Base-by-base conservation (phyloP, 768 basidiomycete genomes). In the Imleria badia region DNA sequence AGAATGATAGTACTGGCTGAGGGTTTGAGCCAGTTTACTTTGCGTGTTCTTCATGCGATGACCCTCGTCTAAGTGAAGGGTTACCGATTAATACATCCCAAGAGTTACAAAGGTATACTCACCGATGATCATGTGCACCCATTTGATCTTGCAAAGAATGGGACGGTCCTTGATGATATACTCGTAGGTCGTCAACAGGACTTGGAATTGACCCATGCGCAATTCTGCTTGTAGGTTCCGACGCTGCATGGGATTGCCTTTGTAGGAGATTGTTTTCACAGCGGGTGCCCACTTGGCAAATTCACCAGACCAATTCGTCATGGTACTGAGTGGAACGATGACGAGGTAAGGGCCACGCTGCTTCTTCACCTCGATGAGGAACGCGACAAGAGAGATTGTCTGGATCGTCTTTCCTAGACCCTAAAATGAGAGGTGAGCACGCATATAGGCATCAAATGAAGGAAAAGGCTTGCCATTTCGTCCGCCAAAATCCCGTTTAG, bases 121-220 rank as follows among this genome's bases (percentile, higher is more conserved):
- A 89, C 87, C 94, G 59, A 98, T 94, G 70, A 98, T 96, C 92
- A 95, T 96, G 69, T 98, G 95, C 9, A 95, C 73, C 94, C 94
- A 98, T 67, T 92, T 94, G 63, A 94, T 82, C 75, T 94, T 94
- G 72, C 87, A 85, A 31, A 98, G 77, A 54, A 88, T 71, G 2
- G 91, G 90, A n/a, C 92, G 86, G 71, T 98, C 95, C 75, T 94
- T 94, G 80, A 96, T 97, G 71, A 98, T 94, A 66, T 97, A 98
- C 67, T 97, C 94, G 68, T 96, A 98, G 0, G 94, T 98, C 14
- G 95, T 98, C 49, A 98, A 72, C 50, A 97, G 73, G 22, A 97
- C 94, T 65, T 96, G 92, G 80, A 95, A 97, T 60, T 91, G 83
- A 40, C 86, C 84, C 48, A 82, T 73, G 34, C 92, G 83, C 52